Evolutionary conservation across 208 protist species (phyloP).

Genomic region (Vickermania ingenoplastis): DNA sequence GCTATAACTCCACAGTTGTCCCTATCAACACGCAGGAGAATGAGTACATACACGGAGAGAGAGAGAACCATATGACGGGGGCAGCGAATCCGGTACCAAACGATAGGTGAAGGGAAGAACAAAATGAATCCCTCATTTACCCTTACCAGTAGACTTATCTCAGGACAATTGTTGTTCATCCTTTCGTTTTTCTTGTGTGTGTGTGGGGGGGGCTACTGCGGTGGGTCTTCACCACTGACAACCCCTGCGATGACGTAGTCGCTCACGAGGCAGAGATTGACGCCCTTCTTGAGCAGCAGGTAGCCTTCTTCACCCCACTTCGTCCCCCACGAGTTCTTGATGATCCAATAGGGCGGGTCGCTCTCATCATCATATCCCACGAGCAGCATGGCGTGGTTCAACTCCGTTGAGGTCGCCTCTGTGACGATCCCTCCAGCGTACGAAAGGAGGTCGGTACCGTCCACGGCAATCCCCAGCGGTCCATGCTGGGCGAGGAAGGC

Average conservation of each 20-base stretch:
- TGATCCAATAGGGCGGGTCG: constrained; percentile 68
- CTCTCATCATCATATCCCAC: constrained; percentile 60
- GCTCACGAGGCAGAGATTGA: constrained; percentile 33
- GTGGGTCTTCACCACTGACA: neutral
- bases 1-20: too few species aligned
- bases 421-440: constrained; percentile 58
- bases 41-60: too few species aligned
- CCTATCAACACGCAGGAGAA: too few species aligned
- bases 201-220: neutral
- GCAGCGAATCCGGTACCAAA: too few species aligned
- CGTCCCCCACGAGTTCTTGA: constrained; percentile 82
- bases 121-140: too few species aligned
- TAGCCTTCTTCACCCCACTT: constrained; percentile 73
- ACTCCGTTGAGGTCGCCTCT: constrained; percentile 18
- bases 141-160: too few species aligned
- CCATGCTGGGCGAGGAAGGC: constrained; percentile 52
- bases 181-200: too few species aligned
- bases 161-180: too few species aligned
- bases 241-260: constrained; percentile 17
- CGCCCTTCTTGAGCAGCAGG: constrained; percentile 42
- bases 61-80: too few species aligned
- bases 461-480: constrained; percentile 79
- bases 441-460: constrained; percentile 49
- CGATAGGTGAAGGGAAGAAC: too few species aligned
- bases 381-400: constrained; percentile 74